These are phyloP conservation scores for Globisporangium yorkense DNA, from an alignment of 352 stramenopile genomes.

Conservation along the genomic window DNA sequence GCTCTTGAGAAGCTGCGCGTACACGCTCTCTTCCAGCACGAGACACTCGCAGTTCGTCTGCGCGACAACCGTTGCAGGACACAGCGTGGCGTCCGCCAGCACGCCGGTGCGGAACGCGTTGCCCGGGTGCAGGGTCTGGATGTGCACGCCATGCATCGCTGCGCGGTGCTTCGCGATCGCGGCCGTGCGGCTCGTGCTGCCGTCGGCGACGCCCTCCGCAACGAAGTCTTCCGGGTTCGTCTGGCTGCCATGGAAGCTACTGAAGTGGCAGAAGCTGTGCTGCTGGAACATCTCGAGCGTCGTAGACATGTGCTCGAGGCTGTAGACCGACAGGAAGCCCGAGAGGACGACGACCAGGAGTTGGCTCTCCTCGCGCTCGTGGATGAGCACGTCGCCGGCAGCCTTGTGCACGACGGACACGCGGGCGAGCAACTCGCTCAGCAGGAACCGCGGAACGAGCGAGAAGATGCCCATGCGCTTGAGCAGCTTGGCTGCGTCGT, in stretches of 20 bases:
- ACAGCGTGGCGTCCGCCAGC: conserved; percentile 26
- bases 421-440: conserved; percentile 30
- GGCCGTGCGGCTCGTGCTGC: conserved; percentile 2
- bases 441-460: conserved; percentile 31
- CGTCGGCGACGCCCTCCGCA: not conserved
- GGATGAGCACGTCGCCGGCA: conserved; percentile 51
- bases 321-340: conserved; percentile 56
- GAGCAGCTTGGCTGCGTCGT: conserved; percentile 29
- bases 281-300: conserved; percentile 57
- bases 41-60: conserved; percentile 52
- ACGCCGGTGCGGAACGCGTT: conserved; percentile 58
- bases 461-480: conserved; percentile 33
- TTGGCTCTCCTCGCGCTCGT: conserved; percentile 28
- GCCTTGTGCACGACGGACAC: conserved; percentile 25
- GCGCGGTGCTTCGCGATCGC: conserved; percentile 22
- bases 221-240: conserved; percentile 27
- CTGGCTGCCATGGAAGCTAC: conserved; percentile 24
- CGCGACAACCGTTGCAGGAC: conserved; percentile 44
- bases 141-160: conserved; percentile 44
- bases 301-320: conserved; percentile 48
- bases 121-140: conserved; percentile 43
- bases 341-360: conserved; percentile 39
- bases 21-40: conserved; percentile 39
- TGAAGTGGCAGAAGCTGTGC: conserved; percentile 49
- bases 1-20: conserved; percentile 25